Evolutionary conservation across 441 rosid genomes (phyloP), one percentile per base, ranked within the genome.

Genomic region (Jatropha multifida): DNA sequence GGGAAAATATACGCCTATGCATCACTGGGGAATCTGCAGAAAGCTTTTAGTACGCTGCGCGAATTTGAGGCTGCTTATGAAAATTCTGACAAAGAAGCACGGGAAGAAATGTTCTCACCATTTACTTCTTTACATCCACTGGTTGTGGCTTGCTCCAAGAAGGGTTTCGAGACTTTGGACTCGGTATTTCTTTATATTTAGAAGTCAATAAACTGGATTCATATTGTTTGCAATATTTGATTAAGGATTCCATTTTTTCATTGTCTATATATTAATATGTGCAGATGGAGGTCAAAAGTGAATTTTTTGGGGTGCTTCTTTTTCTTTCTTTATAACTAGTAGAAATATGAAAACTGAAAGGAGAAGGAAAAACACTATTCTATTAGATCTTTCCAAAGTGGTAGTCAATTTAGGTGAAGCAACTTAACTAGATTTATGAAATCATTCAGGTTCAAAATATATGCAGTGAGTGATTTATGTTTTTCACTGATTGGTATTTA

Each of bases 101-200:
- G 74, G 74, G 94, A 86, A 82, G 98, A 92, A 78, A 18, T 90
- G 78, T 90, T 96, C 80, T 94, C 97, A 6, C 99, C 99, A 42
- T 94, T 96, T 79, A 88, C 90, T 77, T 90, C 92, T 15, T 79
- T 96, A 72, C 44, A 86, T 74, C 97, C 99, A 1, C 81, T 96
- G 80, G 99, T 84, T 65, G 81, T 88, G 78, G 97, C 97, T 3
- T 94, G 97, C 91, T 83, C 94, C 78, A 88, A 86, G 83, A 92
- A 87, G 72, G 97, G 98, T 46, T 96, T 90, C 77, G 97, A 88
- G 86, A 90, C 97, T 60, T 77, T 96, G 86, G 99, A 96, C 82
- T 82, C 79, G 77, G 97, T 94, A 91, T 86, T 76, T 75, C 73
- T 62, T 59, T 60, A 68, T 76, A 69, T 44, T 61, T 64, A 37